These are phyloP conservation scores for Pholiota conissans DNA, from an alignment of 768 basidiomycete genomes.

Conservation along the genomic window DNA sequence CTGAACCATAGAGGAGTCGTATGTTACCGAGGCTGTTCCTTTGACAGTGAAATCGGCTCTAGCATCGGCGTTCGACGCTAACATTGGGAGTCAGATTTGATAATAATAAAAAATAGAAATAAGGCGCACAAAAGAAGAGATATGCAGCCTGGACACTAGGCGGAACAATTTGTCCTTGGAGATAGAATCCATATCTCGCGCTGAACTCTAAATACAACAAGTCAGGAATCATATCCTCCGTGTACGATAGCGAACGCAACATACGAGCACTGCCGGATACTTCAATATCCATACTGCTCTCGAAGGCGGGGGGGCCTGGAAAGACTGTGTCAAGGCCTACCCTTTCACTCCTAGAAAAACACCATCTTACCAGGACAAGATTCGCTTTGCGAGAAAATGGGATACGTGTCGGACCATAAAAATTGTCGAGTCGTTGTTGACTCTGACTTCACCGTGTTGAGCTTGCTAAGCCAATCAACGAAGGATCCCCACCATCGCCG, in stretches of 20 bases:
- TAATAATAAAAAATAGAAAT: not conserved
- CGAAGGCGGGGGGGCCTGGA: constrained; percentile 1
- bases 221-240: too few species aligned
- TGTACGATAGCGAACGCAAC: too few species aligned
- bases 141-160: constrained; percentile 16
- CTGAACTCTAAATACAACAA: too few species aligned
- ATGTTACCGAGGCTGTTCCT: not conserved
- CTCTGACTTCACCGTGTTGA: constrained; percentile 7
- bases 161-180: constrained; percentile 15
- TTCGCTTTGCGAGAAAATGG: constrained; percentile 3
- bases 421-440: constrained; percentile 9
- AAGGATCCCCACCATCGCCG: constrained; percentile 17
- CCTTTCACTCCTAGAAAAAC: not conserved
- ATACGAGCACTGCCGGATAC: constrained; percentile 12
- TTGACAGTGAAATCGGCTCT: not conserved
- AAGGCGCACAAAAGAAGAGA: constrained; percentile 12
- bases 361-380: not conserved
- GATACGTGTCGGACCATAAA: not conserved
- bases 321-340: not conserved
- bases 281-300: constrained; percentile 7
- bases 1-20: not conserved
- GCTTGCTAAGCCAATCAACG: constrained; percentile 10
- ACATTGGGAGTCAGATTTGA: not conserved
- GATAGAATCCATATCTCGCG: constrained; percentile 16
- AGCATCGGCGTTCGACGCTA: constrained; percentile 1